Evolutionary conservation across 371 early-diverging fungal species (phyloP).

Genomic region (Mortierella sp.): DNA sequence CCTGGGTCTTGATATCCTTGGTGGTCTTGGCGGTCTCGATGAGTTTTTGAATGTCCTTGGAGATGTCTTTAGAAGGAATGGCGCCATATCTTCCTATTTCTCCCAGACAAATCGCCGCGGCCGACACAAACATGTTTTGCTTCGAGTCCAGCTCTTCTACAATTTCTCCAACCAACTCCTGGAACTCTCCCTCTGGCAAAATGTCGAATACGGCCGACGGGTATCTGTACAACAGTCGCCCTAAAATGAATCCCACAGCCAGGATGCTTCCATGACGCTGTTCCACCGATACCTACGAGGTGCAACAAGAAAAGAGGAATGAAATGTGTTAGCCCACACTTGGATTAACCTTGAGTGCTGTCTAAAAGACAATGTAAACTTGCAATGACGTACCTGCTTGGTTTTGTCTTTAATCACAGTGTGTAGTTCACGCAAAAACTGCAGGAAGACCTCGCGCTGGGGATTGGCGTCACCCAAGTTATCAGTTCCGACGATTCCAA

Average conservation of each 20-base stretch:
- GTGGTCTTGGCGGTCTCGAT: constrained; percentile 63
- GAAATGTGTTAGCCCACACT: not conserved
- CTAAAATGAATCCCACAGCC: constrained; percentile 77
- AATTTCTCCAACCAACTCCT: constrained; percentile 60
- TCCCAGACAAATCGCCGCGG: constrained; percentile 73
- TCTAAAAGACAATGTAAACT: constrained; percentile 8
- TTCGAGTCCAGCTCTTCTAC: constrained; percentile 65
- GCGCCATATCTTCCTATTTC: constrained; percentile 76
- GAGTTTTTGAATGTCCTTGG: constrained; percentile 64
- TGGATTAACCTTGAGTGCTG: constrained; percentile 12
- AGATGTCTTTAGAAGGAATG: constrained; percentile 53
- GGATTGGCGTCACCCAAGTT: constrained; percentile 52
- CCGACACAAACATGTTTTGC: constrained; percentile 63
- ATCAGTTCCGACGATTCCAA: constrained; percentile 82
- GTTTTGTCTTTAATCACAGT: constrained; percentile 34
- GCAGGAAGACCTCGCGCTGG: constrained; percentile 59
- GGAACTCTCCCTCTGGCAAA: constrained; percentile 55
- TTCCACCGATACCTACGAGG: constrained; percentile 54
- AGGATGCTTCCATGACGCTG: constrained; percentile 79
- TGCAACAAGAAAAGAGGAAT: not conserved
- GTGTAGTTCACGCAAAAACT: constrained; percentile 60
- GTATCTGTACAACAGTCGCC: constrained; percentile 75
- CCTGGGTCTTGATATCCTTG: constrained; percentile 84
- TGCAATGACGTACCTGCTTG: constrained; percentile 30
- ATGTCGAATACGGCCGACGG: constrained; percentile 34